phyloP scores from a whole-genome alignment of 2,329 filamentous ascomycete genomes.

The Scedosporium minutisporum region DNA sequence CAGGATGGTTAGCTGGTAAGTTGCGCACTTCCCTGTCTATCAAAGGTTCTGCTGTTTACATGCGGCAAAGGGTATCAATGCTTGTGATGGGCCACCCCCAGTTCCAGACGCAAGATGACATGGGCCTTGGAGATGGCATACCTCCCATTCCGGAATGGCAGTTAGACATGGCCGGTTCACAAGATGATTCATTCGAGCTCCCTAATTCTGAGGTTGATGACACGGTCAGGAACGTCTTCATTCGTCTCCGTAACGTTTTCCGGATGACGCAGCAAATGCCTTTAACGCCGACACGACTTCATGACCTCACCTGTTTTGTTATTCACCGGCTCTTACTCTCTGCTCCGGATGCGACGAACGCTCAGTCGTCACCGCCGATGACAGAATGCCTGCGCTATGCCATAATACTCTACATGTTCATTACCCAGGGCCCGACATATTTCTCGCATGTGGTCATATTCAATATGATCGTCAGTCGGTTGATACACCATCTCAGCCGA shows the following conservation, averaged over 20 bases:
- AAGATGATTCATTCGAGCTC: constrained; percentile 10
- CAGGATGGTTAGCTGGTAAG: constrained; percentile 45
- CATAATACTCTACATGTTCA: constrained; percentile 41
- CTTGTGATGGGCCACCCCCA: constrained; percentile 42
- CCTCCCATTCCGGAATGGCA: constrained; percentile 39
- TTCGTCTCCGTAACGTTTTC: constrained; percentile 34
- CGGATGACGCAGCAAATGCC: constrained; percentile 17
- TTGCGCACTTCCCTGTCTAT: not conserved
- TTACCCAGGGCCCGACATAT: constrained; percentile 44
- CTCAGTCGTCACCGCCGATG: constrained; percentile 9
- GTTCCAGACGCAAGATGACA: constrained; percentile 41
- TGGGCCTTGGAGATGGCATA: constrained; percentile 37
- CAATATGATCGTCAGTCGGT: constrained; percentile 21
- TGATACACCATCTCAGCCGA: constrained; percentile 20
- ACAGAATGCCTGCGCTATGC: constrained; percentile 37
- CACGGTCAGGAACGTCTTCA: constrained; percentile 25
- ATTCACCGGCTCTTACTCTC: constrained; percentile 36
- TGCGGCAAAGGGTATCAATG: constrained; percentile 41
- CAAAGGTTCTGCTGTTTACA: not conserved
- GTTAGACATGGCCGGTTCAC: constrained; percentile 13
- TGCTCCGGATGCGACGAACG: not conserved
- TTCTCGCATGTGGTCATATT: constrained; percentile 38
- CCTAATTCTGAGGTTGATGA: constrained; percentile 21
- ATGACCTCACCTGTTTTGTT: constrained; percentile 46
- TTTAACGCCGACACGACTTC: constrained; percentile 32